These are phyloP conservation scores for Fusarium cicatricum DNA, from an alignment of 2,329 filamentous ascomycete species.

Conservation along the genomic window DNA sequence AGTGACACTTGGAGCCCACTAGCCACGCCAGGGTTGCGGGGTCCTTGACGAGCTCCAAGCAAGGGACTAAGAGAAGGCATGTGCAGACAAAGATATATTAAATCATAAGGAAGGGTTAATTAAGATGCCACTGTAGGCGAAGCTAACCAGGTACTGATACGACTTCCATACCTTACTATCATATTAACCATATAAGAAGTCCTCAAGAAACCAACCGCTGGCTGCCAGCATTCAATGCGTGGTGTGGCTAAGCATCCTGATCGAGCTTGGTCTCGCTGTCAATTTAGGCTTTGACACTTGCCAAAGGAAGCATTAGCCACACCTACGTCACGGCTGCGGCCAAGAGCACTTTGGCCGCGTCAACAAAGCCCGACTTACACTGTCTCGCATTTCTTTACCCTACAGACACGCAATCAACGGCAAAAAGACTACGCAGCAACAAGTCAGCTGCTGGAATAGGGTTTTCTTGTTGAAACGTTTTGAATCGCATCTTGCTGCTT, in stretches of 20 bases:
- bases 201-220: too few species aligned
- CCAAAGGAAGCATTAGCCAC: conserved; percentile 11
- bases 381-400: background rate
- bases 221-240: too few species aligned
- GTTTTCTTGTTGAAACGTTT: background rate
- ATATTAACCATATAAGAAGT: too few species aligned
- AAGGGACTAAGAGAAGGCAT: too few species aligned
- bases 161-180: too few species aligned
- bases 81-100: too few species aligned
- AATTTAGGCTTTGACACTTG: conserved; percentile 7
- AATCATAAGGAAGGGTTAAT: too few species aligned
- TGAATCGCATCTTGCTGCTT: background rate
- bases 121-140: too few species aligned
- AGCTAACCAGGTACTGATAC: too few species aligned
- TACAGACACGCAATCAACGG: background rate
- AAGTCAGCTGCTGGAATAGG: background rate
- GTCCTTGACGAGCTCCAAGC: background rate
- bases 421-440: background rate
- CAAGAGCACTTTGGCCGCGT: conserved; percentile 22
- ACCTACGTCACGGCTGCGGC: conserved; percentile 25
- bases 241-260: conserved; percentile 22
- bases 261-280: background rate
- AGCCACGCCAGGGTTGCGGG: conserved; percentile 31
- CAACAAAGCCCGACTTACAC: conserved; percentile 5
- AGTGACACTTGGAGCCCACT: background rate